Percentiles rank a stretch among this genome's conserved stretches.
These are phyloP conservation scores for Pseudogymnoascus sp. DNA, from an alignment of 2,329 filamentous ascomycete genomes.

Conservation along the genomic window DNA sequence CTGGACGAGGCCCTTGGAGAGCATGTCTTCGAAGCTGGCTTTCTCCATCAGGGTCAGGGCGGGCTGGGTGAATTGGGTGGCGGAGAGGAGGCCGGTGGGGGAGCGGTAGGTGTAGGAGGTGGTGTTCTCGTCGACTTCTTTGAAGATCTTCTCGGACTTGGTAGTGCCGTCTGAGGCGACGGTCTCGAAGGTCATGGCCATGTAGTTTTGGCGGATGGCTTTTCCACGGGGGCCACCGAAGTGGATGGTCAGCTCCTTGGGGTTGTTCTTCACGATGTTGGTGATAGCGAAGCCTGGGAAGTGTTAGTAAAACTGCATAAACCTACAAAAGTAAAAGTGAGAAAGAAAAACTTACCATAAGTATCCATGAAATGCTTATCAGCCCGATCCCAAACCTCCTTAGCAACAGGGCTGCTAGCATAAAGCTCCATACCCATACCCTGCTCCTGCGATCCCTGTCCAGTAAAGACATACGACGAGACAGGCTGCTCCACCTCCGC, in stretches of 20 bases:
- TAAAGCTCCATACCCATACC: conserved; percentile 99
- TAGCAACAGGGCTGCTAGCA: conserved; percentile 83
- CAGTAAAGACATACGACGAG: conserved; percentile 95
- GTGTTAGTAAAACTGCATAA: conserved; percentile 22
- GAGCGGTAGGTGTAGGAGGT: conserved; percentile 96
- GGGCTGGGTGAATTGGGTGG: conserved; percentile 97
- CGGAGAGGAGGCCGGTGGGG: conserved; percentile 87
- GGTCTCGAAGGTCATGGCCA: conserved; percentile 99
- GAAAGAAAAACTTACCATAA: conserved; percentile 61
- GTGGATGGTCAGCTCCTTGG: conserved; percentile 96
- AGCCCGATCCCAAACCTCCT: conserved; percentile 95
- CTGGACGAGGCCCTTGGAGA: conserved; percentile 90
- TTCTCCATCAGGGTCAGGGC: conserved; percentile 99
- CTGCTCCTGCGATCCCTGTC: conserved; percentile 96
- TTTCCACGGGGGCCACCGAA: conserved; percentile 96
- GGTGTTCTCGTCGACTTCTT: conserved; percentile 88
- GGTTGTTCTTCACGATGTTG: conserved; percentile 99
- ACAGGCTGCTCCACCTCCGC: conserved; percentile 97
- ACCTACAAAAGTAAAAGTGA: conserved; percentile 12
- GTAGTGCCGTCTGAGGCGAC: conserved; percentile 84
- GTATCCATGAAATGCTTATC: conserved; percentile 98
- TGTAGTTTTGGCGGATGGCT: conserved; percentile 97
- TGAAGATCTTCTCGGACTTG: conserved; percentile 99
- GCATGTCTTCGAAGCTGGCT: conserved; percentile 99
- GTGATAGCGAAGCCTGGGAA: conserved; percentile 80